phyloP scores from a whole-genome alignment of 139 green algal genomes.

The Chlamydomonas incerta region DNA sequence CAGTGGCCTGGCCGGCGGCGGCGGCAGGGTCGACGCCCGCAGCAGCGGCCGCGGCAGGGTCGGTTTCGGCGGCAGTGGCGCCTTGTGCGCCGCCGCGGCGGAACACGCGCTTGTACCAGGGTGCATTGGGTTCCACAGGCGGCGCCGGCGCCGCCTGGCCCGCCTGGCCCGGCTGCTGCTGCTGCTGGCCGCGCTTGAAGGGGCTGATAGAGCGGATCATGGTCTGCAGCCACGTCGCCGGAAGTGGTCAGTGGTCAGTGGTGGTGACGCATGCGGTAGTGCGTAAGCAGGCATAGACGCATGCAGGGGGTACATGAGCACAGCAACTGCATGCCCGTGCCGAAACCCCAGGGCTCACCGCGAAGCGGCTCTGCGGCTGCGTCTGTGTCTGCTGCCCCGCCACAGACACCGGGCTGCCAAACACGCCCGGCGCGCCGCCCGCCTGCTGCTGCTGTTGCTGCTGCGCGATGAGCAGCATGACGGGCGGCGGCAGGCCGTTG shows the following conservation, averaged over 20 bases:
- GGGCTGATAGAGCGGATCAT: conserved; percentile 21
- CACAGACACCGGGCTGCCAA: too few relatives aligned
- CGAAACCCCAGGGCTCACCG: not conserved
- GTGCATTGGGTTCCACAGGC: not conserved
- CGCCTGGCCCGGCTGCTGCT: not conserved
- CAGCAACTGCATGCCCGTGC: too few relatives aligned
- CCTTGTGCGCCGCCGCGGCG: not conserved
- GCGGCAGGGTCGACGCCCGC: too few relatives aligned
- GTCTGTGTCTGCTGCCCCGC: not conserved
- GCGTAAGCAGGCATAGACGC: not conserved
- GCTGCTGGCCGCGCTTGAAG: not conserved
- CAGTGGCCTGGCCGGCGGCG: too few relatives aligned
- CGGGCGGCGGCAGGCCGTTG: conserved; percentile 14
- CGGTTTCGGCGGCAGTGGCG: not conserved
- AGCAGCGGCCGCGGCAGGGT: not conserved
- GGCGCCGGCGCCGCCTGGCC: not conserved
- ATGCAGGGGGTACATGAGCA: too few relatives aligned
- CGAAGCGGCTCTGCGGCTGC: not conserved
- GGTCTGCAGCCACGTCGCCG: not conserved
- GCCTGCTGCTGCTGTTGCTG: not conserved
- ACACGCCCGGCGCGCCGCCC: too few relatives aligned
- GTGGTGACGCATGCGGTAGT: too few relatives aligned
- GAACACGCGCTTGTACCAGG: conserved; percentile 40
- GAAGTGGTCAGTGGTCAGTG: too few relatives aligned
- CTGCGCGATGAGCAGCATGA: not conserved